Percentiles rank a stretch among this genome's conserved stretches.
phyloP scores from a whole-genome alignment of 2,329 filamentous ascomycete species.

The Alternaria brassicae region DNA sequence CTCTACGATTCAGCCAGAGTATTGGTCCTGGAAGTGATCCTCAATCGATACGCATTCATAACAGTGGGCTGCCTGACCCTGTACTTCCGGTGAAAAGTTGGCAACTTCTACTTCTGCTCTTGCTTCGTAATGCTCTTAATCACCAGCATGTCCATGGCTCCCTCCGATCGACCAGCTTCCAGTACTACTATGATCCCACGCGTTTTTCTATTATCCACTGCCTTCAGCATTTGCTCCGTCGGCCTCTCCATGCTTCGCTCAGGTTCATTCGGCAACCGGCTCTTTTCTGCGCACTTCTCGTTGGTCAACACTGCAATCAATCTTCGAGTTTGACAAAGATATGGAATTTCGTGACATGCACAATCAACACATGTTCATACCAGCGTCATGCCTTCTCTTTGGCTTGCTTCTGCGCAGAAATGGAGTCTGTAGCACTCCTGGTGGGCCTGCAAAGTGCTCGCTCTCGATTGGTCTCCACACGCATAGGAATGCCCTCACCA shows the following conservation, averaged over 20 bases:
- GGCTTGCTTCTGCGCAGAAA: background rate
- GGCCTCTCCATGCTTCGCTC: background rate
- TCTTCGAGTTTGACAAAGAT: background rate
- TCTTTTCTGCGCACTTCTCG: background rate
- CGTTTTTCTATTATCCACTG: background rate
- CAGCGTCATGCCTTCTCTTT: background rate
- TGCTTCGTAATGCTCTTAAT: background rate
- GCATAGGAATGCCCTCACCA: background rate
- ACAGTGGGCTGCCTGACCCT: background rate
- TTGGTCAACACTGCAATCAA: background rate
- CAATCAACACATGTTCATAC: background rate
- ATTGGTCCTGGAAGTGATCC: background rate
- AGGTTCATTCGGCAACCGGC: background rate
- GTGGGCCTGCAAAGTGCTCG: background rate
- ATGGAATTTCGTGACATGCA: background rate
- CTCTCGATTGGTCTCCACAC: background rate
- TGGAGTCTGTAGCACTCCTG: background rate
- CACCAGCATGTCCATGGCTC: background rate
- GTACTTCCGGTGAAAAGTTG: background rate
- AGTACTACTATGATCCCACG: background rate
- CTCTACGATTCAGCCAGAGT: background rate
- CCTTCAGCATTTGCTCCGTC: background rate
- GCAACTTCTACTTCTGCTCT: background rate
- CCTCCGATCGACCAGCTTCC: background rate
- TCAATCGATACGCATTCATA: background rate